Conservation (phyloP, 257 asterid species). For the Thymus quinquecostatus region DNA sequence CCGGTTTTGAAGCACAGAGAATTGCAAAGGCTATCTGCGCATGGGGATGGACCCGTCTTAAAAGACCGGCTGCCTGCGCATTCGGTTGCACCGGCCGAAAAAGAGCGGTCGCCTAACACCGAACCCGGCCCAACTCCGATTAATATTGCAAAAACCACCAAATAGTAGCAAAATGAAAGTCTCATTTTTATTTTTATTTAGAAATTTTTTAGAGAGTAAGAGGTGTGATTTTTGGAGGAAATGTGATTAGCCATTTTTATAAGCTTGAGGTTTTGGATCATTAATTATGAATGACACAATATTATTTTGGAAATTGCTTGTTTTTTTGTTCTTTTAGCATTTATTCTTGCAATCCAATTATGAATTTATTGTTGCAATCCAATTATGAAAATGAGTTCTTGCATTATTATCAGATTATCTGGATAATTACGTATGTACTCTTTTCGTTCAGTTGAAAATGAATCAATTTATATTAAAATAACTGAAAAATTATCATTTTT, state of each 20-base stretch:
- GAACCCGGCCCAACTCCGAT: slow-evolving; percentile 3
- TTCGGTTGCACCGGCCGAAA: neutral
- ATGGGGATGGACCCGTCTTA: neutral
- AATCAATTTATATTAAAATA: too few relatives aligned
- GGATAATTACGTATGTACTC: too few relatives aligned
- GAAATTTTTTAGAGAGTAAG: neutral
- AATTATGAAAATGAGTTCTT: neutral
- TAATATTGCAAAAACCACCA: slow-evolving; percentile 2
- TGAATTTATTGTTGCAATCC: neutral
- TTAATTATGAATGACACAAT: neutral
- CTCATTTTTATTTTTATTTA: slow-evolving; percentile 1
- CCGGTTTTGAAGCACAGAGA: neutral
- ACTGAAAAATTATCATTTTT: too few relatives aligned
- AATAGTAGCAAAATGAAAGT: neutral
- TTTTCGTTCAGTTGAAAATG: too few relatives aligned
- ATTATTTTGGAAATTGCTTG: neutral
- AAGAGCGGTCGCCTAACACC: neutral
- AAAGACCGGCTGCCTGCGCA: slow-evolving; percentile 13
- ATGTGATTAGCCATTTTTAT: neutral
- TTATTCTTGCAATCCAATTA: neutral
- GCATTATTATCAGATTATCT: neutral
- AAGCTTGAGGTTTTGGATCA: neutral
- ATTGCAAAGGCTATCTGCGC: slow-evolving; percentile 20
- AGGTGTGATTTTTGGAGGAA: slow-evolving; percentile 3
- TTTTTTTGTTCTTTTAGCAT: neutral